Percentiles rank a stretch among this genome's conserved stretches.
phyloP scores from a whole-genome alignment of 257 asterid species.

The Lavandula angustifolia region DNA sequence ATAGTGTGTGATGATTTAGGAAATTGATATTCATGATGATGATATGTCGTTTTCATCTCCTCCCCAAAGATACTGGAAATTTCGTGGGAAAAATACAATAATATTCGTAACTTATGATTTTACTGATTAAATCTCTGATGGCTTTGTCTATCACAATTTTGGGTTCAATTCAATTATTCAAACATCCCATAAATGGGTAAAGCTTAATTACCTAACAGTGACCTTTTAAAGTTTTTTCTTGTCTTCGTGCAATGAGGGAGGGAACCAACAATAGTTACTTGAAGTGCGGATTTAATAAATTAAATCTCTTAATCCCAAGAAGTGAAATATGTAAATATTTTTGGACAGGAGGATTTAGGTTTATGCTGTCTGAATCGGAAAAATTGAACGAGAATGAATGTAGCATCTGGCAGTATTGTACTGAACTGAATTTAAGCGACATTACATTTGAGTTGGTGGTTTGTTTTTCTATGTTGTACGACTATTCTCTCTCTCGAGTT shows the following conservation, averaged over 20 bases:
- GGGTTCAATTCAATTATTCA: slow-evolving; percentile 2
- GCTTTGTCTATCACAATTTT: slow-evolving; percentile 4
- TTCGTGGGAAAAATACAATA: slow-evolving; percentile 33
- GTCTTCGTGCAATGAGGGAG: not conserved
- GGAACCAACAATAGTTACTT: too few relatives aligned
- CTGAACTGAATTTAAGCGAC: too few relatives aligned
- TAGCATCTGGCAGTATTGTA: not conserved
- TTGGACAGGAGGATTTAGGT: not conserved
- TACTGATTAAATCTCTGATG: not conserved
- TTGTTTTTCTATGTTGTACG: too few relatives aligned
- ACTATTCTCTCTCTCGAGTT: too few relatives aligned
- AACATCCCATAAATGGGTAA: slow-evolving; percentile 27
- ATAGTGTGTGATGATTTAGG: not conserved
- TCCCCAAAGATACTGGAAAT: slow-evolving; percentile 42
- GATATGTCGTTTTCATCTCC: slow-evolving; percentile 54
- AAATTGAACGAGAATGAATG: not conserved
- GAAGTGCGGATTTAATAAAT: too few relatives aligned
- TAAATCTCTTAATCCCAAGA: too few relatives aligned
- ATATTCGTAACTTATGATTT: not conserved
- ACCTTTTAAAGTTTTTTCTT: not conserved
- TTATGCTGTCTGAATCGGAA: not conserved
- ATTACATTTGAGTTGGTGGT: too few relatives aligned
- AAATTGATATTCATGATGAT: slow-evolving; percentile 34
- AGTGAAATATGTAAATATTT: too few relatives aligned
- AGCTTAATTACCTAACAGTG: slow-evolving; percentile 5